Base-by-base conservation (phyloP, 768 basidiomycete species). In the Kwoniella mangroviensis region DNA sequence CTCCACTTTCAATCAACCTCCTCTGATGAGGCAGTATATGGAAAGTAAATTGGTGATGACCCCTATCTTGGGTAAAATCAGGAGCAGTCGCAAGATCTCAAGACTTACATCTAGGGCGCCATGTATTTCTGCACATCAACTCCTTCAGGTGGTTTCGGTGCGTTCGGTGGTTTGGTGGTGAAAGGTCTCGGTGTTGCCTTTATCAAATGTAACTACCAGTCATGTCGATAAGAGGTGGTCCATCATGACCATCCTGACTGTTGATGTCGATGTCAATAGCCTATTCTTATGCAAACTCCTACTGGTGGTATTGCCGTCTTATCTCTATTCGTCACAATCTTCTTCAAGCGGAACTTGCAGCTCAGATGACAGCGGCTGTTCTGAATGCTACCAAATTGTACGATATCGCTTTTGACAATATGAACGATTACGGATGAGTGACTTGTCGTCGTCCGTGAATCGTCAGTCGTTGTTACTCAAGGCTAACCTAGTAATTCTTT, bases 41-140 rank as follows among this genome's bases (percentile, higher is more conserved):
- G 90, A 92, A 95, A 1, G 91, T 90, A 83, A 96, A 94, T 56
- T 86, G 85, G 77, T 98, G 94, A 69, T 45, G 41, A 9, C 78
- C 75, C 51, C 53, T 69, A 53, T 79, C 78, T 26, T 65, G 65
- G 9, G 71, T 65, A 0, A 69, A 54, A 26, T 79, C 75, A 5
- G 78, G 78, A 15, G 91, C 90, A 1, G 94, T 97, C 0, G 94
- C 90, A 7, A 40, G 76, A 77, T 60, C 66, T 67, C 45, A 77
- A 77, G 63, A 77, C 71, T 28, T 75, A 68, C 53, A 65, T 59
- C 51, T 75, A 64, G 71, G 59, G 60, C 0, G 67, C 60, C 2
- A 68, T 68, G 67, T 68, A 68, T 43, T 55, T 68, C 60, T 68
- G 67, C 45, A 68, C 67, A 2, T 61, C 67, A 4, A 62, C 52